Conservation (phyloP, 495 filamentous ascomycete genomes). For the Hyaloscypha bicolor region DNA sequence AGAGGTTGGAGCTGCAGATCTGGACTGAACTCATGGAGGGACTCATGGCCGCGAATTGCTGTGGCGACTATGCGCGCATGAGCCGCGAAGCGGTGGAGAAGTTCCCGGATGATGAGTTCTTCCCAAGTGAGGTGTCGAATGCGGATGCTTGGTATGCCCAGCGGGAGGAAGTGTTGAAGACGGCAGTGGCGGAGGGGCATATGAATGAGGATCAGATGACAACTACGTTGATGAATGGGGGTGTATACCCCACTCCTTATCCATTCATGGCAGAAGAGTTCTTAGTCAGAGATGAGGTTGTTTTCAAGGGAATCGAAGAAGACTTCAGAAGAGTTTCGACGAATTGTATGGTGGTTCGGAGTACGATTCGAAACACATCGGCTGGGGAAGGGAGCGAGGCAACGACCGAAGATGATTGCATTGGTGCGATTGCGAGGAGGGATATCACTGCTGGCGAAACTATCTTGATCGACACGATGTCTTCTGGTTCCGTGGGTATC, state of each 20-base stretch:
- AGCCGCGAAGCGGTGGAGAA: constrained; percentile 22
- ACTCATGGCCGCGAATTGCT: constrained; percentile 26
- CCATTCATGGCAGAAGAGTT: constrained; percentile 23
- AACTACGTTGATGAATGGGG: constrained; percentile 20
- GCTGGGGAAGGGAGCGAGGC: constrained; percentile 6
- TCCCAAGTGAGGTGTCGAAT: constrained; percentile 23
- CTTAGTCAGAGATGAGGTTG: constrained; percentile 14
- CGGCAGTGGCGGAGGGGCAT: constrained; percentile 10
- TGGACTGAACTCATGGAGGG: constrained; percentile 30
- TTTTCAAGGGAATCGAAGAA: constrained; percentile 18
- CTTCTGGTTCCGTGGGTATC: constrained; percentile 12
- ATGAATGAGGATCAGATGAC: constrained; percentile 19
- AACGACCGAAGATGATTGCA: constrained; percentile 19
- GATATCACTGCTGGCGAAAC: constrained; percentile 18
- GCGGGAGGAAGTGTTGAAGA: constrained; percentile 12
- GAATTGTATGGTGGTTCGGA: constrained; percentile 21
- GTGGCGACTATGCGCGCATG: constrained; percentile 22
- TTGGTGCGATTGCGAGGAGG: constrained; percentile 18
- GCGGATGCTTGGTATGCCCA: constrained; percentile 19
- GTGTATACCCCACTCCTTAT: constrained; percentile 24
- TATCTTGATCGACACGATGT: constrained; percentile 16
- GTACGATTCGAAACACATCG: constrained; percentile 17
- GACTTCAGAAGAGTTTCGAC: constrained; percentile 23
- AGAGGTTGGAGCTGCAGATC: constrained; percentile 25
- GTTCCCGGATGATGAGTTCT: constrained; percentile 26